These are phyloP conservation scores for Phytophthora fragariaefolia DNA, from an alignment of 352 stramenopile species.

Conservation along the genomic window DNA sequence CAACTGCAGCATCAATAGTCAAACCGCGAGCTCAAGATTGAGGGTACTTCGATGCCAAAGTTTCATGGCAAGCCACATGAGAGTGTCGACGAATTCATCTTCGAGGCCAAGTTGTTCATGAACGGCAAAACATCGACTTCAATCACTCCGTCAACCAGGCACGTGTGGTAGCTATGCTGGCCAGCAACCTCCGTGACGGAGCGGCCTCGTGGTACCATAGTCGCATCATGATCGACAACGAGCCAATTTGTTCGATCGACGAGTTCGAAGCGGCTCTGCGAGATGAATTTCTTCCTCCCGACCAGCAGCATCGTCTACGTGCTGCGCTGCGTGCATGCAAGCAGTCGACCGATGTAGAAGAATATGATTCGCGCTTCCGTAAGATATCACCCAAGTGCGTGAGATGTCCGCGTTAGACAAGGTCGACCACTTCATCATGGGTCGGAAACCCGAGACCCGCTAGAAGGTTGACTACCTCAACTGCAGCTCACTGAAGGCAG, in stretches of 20 bases:
- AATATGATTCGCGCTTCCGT: constrained; percentile 30
- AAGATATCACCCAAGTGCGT: constrained; percentile 29
- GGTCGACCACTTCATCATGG: constrained; percentile 25
- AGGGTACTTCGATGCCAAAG: not conserved
- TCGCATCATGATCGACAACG: not conserved
- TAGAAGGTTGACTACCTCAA: constrained; percentile 14
- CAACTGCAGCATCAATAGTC: constrained; percentile 13
- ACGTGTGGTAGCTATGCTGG: not conserved
- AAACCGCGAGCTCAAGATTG: constrained; percentile 6
- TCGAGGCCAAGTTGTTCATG: constrained; percentile 1
- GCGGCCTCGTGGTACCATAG: not conserved
- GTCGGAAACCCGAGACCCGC: constrained; percentile 6
- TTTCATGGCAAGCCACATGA: not conserved
- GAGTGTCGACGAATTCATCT: not conserved
- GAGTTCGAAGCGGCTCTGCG: not conserved
- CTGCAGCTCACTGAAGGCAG: constrained; percentile 3
- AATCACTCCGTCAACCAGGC: not conserved
- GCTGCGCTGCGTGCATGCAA: constrained; percentile 13
- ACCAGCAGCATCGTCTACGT: constrained; percentile 34
- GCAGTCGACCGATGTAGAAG: constrained; percentile 13
- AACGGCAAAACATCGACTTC: constrained; percentile 1
- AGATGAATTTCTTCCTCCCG: constrained; percentile 12
- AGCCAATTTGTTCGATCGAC: not conserved
- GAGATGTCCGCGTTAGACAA: constrained; percentile 33
- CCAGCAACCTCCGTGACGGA: not conserved